Evolutionary conservation across 2,329 filamentous ascomycete species (phyloP), one percentile per base, ranked within the genome.

Genomic region (Aspergillus floridensis): DNA sequence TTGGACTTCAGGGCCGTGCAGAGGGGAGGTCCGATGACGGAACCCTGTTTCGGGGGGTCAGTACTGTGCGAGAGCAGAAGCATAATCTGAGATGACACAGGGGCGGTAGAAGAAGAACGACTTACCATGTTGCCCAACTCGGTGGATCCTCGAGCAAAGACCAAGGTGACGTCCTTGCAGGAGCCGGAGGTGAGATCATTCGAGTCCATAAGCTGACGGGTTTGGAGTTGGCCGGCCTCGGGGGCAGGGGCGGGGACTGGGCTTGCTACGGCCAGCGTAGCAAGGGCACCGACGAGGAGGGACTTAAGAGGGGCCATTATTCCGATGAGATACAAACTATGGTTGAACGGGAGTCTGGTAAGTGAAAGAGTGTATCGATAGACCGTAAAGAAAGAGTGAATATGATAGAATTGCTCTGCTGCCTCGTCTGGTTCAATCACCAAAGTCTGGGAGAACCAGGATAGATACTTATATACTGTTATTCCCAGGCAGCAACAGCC

Each of bases 71-170:
- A 12, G 29, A 11, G 14, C 10, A 11, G 11, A 5, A 31, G 16
- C 38, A 41, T 8, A n/a, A n/a, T n/a, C 14, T n/a, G 14, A 41
- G 14, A n/a, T 7, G 38, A 16, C 6, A 14, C 16, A 41, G 16
- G 14, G 16, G 38, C 14, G 38, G 38, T 41, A 8, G 14, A 14
- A n/a, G 38, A 7, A 3, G 32, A 5, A 8, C 38, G 6, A 31
- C 63, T 58, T 53, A 77, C 75, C 57, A 77, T 66, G 58, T 79
- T 79, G 49, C 76, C 77, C 1, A 67, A 59, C 52, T 79, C 77
- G 6, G 72, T 76, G 4, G 73, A 77, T 1, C 75, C 77, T 22
- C 77, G 74, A 3, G 77, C 77, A 51, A 72, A 79, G 56, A 79
- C 73, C 46, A 79, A 74, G 41, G 74, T 76, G 2, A 76, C 69